Evolutionary conservation across 495 filamentous ascomycete genomes (phyloP).

Genomic region (Daldinia decipiens): DNA sequence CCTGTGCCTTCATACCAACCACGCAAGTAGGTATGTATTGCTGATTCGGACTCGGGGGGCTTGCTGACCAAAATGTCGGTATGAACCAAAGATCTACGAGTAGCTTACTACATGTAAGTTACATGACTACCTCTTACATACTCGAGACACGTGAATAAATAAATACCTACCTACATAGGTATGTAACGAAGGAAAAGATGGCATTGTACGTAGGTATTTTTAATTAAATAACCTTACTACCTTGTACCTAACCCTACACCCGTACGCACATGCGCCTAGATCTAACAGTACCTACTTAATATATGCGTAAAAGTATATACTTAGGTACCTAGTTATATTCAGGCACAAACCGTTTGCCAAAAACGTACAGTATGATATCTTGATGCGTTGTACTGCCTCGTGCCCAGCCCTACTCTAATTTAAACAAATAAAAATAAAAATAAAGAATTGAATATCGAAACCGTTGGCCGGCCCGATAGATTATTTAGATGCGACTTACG

Average conservation of each 20-base stretch:
- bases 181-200: neutral
- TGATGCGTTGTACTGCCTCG: neutral
- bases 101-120: constrained; percentile 4
- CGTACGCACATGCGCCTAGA: neutral
- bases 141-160: no score
- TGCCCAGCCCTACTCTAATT: constrained; percentile 42
- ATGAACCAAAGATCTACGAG: constrained; percentile 22
- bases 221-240: neutral
- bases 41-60: constrained; percentile 25
- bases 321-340: neutral
- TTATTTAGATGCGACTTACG: constrained; percentile 24
- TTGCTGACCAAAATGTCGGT: constrained; percentile 39
- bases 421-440: constrained; percentile 28
- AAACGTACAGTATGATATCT: constrained; percentile 4
- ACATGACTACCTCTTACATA: neutral
- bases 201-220: neutral
- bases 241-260: neutral
- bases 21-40: neutral
- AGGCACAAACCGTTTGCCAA: neutral
- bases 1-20: neutral
- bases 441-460: constrained; percentile 26
- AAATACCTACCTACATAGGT: no score
- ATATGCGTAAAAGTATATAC: neutral
- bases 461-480: constrained; percentile 38
- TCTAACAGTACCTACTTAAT: neutral